Evolutionary conservation across 371 early-diverging fungal species (phyloP), one percentile per base, ranked within the genome.

Genomic region (Zychaea mexicana): DNA sequence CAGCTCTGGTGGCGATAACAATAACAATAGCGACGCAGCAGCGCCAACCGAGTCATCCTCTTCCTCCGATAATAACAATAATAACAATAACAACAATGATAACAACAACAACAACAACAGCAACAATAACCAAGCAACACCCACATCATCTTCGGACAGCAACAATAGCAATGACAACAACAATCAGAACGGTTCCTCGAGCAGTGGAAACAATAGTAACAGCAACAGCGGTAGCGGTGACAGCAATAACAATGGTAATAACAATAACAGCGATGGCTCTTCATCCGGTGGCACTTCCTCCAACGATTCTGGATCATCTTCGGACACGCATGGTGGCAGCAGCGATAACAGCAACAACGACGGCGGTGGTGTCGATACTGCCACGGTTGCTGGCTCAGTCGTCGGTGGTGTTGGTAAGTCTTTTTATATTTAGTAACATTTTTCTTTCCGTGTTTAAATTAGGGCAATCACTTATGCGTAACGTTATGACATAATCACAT

Each of bases 371-470:
- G 46, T 42, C 21, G 39, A 54, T 10, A 60, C 61, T 36, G 66
- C 45, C 31, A 46, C 53, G 38, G 57, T 67, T 30, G 62, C 58
- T 17, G 67, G 62, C 31, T 30, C 67, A 0, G 61, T 57, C 21
- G 67, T 67, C 12, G 62, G 62, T 49, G 62, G 62, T 30, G 49
- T 67, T 13, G 62, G 67, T 62, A 67, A 67, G 67, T 53, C 27
- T 13, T 2, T 27, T 42, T 58, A 49, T 49, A 22, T 49, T 22
- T 49, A 49, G 49, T 22, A 49, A 19, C 13, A 9, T n/a, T 12
- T 17, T 15, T 1, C n/a, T 42, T 17, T 42, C 15, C n/a, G n/a
- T 42, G 7, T 42, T 17, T 12, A 42, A 42, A 42, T 42, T 42
- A 42, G 12, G 33, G 49, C 22, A 49, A 49, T 49, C 10, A 24